Evolutionary conservation across 352 stramenopile species (phyloP), one percentile per base, ranked within the genome.

Genomic region (Phytophthora hybrid): DNA sequence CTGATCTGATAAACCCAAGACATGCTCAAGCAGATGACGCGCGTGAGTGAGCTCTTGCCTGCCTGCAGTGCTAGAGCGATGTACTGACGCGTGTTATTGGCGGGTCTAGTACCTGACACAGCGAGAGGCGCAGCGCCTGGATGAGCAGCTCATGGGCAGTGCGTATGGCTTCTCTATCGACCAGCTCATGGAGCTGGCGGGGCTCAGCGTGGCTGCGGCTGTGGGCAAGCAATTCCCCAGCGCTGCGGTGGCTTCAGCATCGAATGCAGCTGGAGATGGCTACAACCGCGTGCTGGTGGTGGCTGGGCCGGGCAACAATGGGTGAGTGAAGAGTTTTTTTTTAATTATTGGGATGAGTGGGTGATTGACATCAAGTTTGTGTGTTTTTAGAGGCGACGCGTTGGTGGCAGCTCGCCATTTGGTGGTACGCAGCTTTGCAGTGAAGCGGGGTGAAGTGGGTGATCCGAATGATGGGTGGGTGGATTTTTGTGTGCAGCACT

Each of bases 181-280:
- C 65, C 98, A 99, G 83, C 85, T 99, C 19, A 99, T 99, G 98
- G 98, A 99, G 81, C 85, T 99, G 19, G 98, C 98, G 9, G 98
- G 98, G 4, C 79, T 99, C 10, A 95, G 92, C 73, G 97, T 99
- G 18, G 96, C 97, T 6, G 92, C 90, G 47, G 96, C 97, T 3
- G 83, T 99, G 54, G 74, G 79, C 31, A 90, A 98, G 65, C 79
- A 91, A 34, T 95, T 82, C 59, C 81, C 81, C 5, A 71, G 69
- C 0, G 32, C 39, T 46, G 39, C 39, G 18, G 14, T 16, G 13
- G 5, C 39, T 13, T 31, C 29, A 4, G 8, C 29, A 4, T 31
- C 29, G 29, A 31, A 5, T 31, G 29, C 29, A 31, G 3, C 6
- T 31, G 29, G 29, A 31, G 13, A 7, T 3, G 18, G 39, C 29